Evolutionary conservation across 192 early-diverging fungal species (phyloP), one percentile per base, ranked within the genome.

Genomic region (Podila epigama): DNA sequence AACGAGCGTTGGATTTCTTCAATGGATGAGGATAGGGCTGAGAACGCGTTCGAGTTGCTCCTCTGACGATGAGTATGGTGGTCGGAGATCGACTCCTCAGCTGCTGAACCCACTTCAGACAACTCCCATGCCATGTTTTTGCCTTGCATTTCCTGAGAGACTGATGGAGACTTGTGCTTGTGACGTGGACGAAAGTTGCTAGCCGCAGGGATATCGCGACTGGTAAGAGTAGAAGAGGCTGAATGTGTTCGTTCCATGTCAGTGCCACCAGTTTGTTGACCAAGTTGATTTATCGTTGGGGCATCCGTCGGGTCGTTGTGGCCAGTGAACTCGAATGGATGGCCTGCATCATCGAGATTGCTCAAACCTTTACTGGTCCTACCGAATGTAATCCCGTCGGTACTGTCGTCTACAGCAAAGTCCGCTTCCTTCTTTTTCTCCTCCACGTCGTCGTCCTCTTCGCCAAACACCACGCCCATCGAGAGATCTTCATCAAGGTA

Each of bases 1-100:
- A 68, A n/a, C 2, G 73, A 68, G 5, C 73, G 54, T 27, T 77
- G 73, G 25, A 77, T 77, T 48, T 77, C 73, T 37, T 77, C 73
- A 48, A 77, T 68, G 3, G 73, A 77, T 2, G 73, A 77, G 0
- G 73, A 77, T 16, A 68, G 31, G 1, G 61, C 56, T 16, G 73
- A 77, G 37, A 58, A 60, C 1, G 66, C 63, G 39, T 51, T 62
- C 11, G 73, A 53, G 9, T 56, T 58, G 25, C 55, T 60, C 34
- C 42, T 58, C 9, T 51, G 31, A 29, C 63, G 58, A 13, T 31
- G 11, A 5, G 36, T 32, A 1, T 60, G 16, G 48, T 52, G 36
- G 15, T 77, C 66, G 9, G 48, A 11, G 10, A 50, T 34, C 7
- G 44, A n/a, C n/a, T n/a, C 5, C 1, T 48, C 20, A 20, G n/a